A percentile compares a stretch with the other conserved stretches of the same genome.
phyloP scores from a whole-genome alignment of 2,329 filamentous ascomycete genomes.

The Cryphonectria carpinicola region DNA sequence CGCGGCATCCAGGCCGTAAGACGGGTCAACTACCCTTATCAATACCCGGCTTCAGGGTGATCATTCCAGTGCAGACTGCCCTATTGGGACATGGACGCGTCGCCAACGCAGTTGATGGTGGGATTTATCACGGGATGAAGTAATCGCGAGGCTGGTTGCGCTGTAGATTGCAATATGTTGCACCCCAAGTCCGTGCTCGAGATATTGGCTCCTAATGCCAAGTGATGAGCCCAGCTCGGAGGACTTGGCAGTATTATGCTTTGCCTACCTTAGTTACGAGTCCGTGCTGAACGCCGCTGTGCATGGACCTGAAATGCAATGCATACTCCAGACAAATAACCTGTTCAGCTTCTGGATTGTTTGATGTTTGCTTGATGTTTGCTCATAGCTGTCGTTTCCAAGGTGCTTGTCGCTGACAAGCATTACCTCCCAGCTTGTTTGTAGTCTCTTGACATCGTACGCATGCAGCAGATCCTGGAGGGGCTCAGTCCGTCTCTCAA shows the following conservation, averaged over 20 bases:
- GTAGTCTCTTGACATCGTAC: neutral
- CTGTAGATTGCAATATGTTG: neutral
- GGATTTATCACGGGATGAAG: neutral
- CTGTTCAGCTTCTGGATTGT: neutral
- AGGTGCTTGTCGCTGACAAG: neutral
- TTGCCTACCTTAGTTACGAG: neutral
- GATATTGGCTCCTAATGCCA: neutral
- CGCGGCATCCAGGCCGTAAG: slow-evolving; percentile 1
- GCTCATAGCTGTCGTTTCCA: neutral
- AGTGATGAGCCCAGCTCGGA: neutral
- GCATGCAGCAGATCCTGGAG: neutral
- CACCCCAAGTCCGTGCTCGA: neutral
- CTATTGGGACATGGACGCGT: neutral
- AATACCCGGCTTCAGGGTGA: neutral
- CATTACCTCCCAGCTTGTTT: neutral
- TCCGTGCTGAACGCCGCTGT: neutral
- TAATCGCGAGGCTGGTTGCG: neutral
- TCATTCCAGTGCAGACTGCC: neutral
- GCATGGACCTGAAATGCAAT: neutral
- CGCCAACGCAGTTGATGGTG: neutral
- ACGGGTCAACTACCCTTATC: slow-evolving; percentile 15
- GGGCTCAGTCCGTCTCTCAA: neutral
- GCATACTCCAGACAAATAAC: neutral
- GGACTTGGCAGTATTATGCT: neutral
- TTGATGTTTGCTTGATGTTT: neutral